Base-by-base conservation (phyloP, 768 basidiomycete species). In the Kwoniella botswanensis region DNA sequence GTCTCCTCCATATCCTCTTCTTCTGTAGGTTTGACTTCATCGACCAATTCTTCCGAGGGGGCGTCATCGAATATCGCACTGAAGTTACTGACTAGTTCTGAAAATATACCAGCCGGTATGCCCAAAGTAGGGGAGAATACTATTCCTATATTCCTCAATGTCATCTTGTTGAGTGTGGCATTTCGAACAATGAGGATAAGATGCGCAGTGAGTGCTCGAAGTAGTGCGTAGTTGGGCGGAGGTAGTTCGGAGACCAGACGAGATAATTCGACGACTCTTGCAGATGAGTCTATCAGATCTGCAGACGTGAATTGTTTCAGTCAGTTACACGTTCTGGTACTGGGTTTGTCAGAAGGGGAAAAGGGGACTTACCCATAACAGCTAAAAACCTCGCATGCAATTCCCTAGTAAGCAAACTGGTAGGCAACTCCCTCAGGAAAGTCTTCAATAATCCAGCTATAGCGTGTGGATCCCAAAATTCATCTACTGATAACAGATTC, bases 81-180 rank as follows among this genome's bases (percentile, higher is more conserved):
- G 85, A 95, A 98, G 82, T 97, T 93, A 67, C 89, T 90, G 41
- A 98, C 88, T 90, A 98, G 93, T 73, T 97, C 85, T 79, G 93
- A 94, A 84, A 98, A 95, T 54, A 98, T 92, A 7, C 93, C 93
- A 3, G 96, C 96, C n/a, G 96, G 96, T 76, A 99, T 97, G 55
- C 94, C 94, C 13, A 99, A 86, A 0, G 97, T 98, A 2, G 97
- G 97, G 74, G 94, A 95, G 85, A 98, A 98, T 24, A 98, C 96
- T 71, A 99, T 98, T 18, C 96, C 95, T 29, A 99, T 93, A 82
- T 99, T 99, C 57, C 96, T 90, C 89, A 98, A 91, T 53, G 92
- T 95, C 97, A 99, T 99, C 86, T 95, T 98, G 89, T 97, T 97
- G 69, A 91, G 85, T 54, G 87, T 77, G 18, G 94, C 89, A 81